Percentiles rank a stretch among this genome's conserved stretches.
phyloP scores from a whole-genome alignment of 179 eudicot genomes.

The Beta corolliflora region DNA sequence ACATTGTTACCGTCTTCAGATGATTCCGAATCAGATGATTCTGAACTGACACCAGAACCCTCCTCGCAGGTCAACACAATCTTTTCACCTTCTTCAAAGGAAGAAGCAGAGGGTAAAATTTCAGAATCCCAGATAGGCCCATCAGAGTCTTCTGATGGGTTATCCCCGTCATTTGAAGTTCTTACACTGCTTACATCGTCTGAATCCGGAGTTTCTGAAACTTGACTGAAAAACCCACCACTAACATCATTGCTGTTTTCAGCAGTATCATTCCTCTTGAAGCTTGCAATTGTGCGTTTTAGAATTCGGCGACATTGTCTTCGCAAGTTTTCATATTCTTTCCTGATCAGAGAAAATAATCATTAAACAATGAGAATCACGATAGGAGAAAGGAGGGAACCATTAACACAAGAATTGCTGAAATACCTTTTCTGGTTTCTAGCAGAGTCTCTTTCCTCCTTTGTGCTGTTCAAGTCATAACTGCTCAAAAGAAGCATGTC shows the following conservation, averaged over 20 bases:
- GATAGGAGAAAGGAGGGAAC: not conserved
- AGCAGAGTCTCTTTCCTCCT: slow-evolving; percentile 49
- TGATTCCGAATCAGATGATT: slow-evolving; percentile 59
- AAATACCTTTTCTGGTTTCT: slow-evolving; percentile 51
- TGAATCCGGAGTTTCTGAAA: slow-evolving; percentile 40
- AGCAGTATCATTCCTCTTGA: slow-evolving; percentile 36
- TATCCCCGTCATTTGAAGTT: slow-evolving; percentile 35
- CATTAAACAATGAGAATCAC: not conserved
- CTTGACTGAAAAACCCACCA: slow-evolving; percentile 42
- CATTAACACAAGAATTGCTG: not conserved
- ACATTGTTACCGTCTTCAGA: slow-evolving; percentile 48
- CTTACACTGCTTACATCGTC: slow-evolving; percentile 40
- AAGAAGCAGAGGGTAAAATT: slow-evolving; percentile 15
- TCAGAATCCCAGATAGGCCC: slow-evolving; percentile 28
- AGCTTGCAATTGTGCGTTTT: slow-evolving; percentile 28
- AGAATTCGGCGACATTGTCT: slow-evolving; percentile 48
- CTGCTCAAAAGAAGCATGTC: slow-evolving; percentile 33
- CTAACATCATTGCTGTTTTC: slow-evolving; percentile 36
- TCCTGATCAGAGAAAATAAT: slow-evolving; percentile 37
- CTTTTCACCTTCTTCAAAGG: slow-evolving; percentile 39
- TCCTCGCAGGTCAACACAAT: slow-evolving; percentile 37
- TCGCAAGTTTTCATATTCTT: slow-evolving; percentile 54
- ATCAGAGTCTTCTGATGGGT: slow-evolving; percentile 29
- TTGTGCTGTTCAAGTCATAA: slow-evolving; percentile 57
- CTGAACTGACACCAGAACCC: slow-evolving; percentile 41